phyloP scores from a whole-genome alignment of 176 grass and related monocot genomes.

The Zoysia pacifica region DNA sequence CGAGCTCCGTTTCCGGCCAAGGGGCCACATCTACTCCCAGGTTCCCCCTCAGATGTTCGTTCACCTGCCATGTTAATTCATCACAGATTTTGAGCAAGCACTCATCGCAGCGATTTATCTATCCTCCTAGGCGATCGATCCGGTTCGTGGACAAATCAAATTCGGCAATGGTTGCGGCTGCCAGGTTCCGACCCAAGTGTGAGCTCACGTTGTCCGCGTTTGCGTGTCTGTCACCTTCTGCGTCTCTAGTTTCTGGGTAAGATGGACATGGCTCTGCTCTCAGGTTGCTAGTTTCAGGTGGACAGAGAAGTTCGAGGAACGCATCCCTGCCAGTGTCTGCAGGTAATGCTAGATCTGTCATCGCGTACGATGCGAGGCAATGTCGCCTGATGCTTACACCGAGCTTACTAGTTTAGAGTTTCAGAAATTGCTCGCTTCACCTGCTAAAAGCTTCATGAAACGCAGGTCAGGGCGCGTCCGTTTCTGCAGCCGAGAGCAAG shows the following conservation, averaged over 20 bases:
- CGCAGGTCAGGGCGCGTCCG: conserved; percentile 55
- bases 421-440: background rate
- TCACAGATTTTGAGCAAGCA: too few species aligned
- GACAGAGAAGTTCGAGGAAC: conserved; percentile 29
- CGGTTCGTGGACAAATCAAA: conserved; percentile 12
- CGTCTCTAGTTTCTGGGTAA: background rate
- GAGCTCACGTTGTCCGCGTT: background rate
- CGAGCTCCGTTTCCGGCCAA: conserved; percentile 22
- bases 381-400: background rate
- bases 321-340: conserved; percentile 34
- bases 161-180: conserved; percentile 13
- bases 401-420: background rate
- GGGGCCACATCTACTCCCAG: conserved; percentile 26
- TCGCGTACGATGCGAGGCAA: background rate
- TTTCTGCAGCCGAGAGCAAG: conserved; percentile 45
- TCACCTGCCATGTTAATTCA: background rate
- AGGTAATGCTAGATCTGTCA: conserved; percentile 10
- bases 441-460: conserved; percentile 16
- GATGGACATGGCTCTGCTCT: background rate
- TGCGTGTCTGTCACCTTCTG: background rate
- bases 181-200: conserved; percentile 13
- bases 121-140: conserved; percentile 6
- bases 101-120: background rate
- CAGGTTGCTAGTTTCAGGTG: conserved; percentile 38
- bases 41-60: background rate